Evolutionary conservation across 1,139 yeast species (phyloP).

Genomic region (Zygosaccharomyces sapae): DNA sequence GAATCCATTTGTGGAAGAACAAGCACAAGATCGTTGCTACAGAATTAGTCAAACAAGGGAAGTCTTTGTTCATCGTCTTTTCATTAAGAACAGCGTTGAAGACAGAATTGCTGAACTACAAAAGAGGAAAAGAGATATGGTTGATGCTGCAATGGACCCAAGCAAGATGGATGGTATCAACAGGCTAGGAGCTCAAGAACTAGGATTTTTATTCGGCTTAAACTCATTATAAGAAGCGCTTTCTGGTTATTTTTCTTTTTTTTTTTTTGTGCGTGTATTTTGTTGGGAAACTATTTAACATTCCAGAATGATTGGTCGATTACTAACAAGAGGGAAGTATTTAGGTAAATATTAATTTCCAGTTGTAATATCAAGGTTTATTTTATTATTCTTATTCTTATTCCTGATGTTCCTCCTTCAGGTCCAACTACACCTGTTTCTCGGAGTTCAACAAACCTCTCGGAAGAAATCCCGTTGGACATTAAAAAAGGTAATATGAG

Average conservation of each 20-base stretch:
- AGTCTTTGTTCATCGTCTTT: constrained; percentile 68
- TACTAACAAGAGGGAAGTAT: neutral
- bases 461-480: too few species aligned
- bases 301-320: too few species aligned
- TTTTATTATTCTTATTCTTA: neutral
- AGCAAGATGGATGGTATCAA: constrained; percentile 62
- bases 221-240: constrained; percentile 34
- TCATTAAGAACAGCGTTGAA: constrained; percentile 69
- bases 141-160: constrained; percentile 79
- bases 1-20: constrained; percentile 96
- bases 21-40: constrained; percentile 93
- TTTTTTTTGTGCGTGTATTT: neutral
- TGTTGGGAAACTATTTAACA: too few species aligned
- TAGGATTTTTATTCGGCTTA: constrained; percentile 76
- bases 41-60: constrained; percentile 82
- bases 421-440: neutral
- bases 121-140: constrained; percentile 64
- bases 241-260: neutral
- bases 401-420: too few species aligned
- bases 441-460: neutral
- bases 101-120: constrained; percentile 80
- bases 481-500: neutral
- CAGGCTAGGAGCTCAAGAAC: constrained; percentile 62
- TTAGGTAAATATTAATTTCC: neutral
- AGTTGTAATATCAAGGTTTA: neutral